These are phyloP conservation scores for Fragaria nilgerrensis DNA, from an alignment of 306 rosid species.

Conservation along the genomic window DNA sequence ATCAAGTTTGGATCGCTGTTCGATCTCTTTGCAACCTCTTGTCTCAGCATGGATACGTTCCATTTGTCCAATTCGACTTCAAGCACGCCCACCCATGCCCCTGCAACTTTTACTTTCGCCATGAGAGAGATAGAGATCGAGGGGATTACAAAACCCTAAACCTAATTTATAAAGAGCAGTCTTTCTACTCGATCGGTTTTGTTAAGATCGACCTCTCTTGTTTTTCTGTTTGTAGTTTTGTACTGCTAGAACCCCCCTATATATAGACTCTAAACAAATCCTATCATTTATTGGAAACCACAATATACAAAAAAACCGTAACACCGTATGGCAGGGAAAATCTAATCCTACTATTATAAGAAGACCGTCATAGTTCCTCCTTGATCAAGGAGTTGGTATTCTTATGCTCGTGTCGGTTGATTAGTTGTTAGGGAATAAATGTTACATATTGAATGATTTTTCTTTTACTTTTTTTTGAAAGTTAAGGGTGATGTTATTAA, in stretches of 20 bases:
- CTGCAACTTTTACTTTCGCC: constrained; percentile 85
- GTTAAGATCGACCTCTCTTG: not conserved
- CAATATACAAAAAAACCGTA: no score
- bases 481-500: no score
- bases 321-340: no score
- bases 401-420: no score
- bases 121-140: constrained; percentile 26
- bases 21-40: constrained; percentile 67
- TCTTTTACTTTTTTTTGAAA: no score
- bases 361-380: no score
- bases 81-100: constrained; percentile 72
- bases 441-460: no score
- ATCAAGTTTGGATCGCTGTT: constrained; percentile 49
- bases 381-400: no score
- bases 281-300: no score
- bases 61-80: constrained; percentile 64
- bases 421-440: no score
- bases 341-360: no score
- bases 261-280: no score
- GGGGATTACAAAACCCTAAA: not conserved
- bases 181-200: not conserved
- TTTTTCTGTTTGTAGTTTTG: not conserved
- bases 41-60: constrained; percentile 61
- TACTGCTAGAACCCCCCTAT: not conserved
- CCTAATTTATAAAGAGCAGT: not conserved